A percentile compares a stretch with the other conserved stretches of the same genome.
Conservation (phyloP, 2,329 filamentous ascomycete species). For the Hypocreales sp. region DNA sequence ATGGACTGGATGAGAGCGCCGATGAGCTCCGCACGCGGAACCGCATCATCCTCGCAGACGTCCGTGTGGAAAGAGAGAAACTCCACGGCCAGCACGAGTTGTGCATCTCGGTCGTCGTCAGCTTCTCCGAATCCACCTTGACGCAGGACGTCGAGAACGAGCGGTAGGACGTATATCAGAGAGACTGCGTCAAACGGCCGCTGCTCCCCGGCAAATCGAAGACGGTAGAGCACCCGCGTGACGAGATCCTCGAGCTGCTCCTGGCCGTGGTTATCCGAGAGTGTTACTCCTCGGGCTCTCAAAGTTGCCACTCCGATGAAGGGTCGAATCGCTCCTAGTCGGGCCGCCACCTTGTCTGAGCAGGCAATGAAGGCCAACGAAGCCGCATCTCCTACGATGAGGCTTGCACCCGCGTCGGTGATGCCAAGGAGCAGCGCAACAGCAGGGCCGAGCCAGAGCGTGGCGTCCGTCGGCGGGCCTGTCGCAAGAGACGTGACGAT, state of each 20-base stretch:
- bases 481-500: constrained; percentile 70
- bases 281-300: constrained; percentile 57
- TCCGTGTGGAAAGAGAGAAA: constrained; percentile 80
- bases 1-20: constrained; percentile 62
- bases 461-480: constrained; percentile 78
- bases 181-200: constrained; percentile 84
- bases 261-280: constrained; percentile 56
- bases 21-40: constrained; percentile 65
- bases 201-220: constrained; percentile 84
- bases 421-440: constrained; percentile 57
- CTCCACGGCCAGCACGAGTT: constrained; percentile 78
- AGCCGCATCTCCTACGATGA: constrained; percentile 68
- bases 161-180: constrained; percentile 71
- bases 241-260: constrained; percentile 76
- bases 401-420: constrained; percentile 65
- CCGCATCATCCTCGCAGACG: constrained; percentile 55
- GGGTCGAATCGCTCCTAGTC: constrained; percentile 60
- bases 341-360: constrained; percentile 55
- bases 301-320: constrained; percentile 84
- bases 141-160: constrained; percentile 64
- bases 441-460: constrained; percentile 74
- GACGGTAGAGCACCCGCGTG: constrained; percentile 76
- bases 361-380: constrained; percentile 68
- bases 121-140: constrained; percentile 62
- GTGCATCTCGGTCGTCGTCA: constrained; percentile 71